Conservation (phyloP, 495 filamentous ascomycete species). For the Neurospora discreta region DNA sequence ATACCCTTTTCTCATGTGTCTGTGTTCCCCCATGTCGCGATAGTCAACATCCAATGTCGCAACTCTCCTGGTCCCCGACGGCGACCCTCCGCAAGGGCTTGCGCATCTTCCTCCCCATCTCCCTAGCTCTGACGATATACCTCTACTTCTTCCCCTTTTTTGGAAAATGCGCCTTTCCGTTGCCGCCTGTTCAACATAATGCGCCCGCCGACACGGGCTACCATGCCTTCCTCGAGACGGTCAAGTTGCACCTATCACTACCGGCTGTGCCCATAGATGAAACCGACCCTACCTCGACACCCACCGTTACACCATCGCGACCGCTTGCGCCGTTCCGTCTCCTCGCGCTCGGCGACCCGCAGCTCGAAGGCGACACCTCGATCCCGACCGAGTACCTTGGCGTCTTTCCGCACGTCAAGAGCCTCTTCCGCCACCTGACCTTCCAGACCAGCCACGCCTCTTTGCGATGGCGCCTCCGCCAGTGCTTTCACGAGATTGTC, state of each 20-base stretch:
- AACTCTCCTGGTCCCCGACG: constrained; percentile 32
- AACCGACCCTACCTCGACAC: constrained; percentile 10
- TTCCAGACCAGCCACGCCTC: constrained; percentile 31
- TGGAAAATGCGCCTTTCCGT: constrained; percentile 70
- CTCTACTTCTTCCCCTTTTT: constrained; percentile 86
- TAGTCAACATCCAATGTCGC: not conserved
- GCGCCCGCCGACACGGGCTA: constrained; percentile 15
- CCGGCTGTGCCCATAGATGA: not conserved
- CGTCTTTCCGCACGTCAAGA: constrained; percentile 45
- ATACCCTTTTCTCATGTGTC: not conserved
- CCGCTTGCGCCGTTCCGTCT: constrained; percentile 67
- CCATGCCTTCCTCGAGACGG: constrained; percentile 35
- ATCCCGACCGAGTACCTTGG: constrained; percentile 52
- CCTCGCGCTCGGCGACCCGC: constrained; percentile 84
- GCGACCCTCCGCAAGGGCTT: constrained; percentile 49
- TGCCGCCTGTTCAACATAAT: constrained; percentile 26
- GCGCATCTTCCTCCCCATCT: constrained; percentile 56
- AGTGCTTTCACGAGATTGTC: constrained; percentile 40
- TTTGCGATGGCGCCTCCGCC: constrained; percentile 34
- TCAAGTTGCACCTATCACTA: constrained; percentile 30
- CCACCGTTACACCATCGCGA: constrained; percentile 15
- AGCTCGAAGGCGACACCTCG: constrained; percentile 86
- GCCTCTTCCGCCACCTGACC: constrained; percentile 39
- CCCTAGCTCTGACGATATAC: constrained; percentile 57
- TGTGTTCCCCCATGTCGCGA: not conserved